Base-by-base conservation (phyloP, 176 grass and related monocot species). In the Oryza glumipatula region DNA sequence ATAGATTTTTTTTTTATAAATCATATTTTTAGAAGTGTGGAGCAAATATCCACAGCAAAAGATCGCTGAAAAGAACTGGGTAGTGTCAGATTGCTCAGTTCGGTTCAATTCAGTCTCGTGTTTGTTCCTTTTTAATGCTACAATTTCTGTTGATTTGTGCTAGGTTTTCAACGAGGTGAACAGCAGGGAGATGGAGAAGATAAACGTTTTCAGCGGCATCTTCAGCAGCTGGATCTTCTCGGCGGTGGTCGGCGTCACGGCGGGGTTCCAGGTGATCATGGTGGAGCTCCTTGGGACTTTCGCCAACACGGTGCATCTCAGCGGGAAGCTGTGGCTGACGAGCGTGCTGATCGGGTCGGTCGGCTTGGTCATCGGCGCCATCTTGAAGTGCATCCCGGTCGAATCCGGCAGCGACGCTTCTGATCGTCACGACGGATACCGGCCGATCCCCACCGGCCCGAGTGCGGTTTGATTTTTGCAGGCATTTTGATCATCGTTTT, bases 121-220 rank as follows among this genome's bases (percentile, higher is more conserved):
- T 28, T 28, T 28, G 26, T 28, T 28, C 26, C 26, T 28, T 28
- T 1, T 28, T 28, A 28, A 28, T 28, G 26, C 1, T 36, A 70
- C 15, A 47, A 9, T 32, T 28, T 51, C 1, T 43, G 14, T 47
- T 9, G 12, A 36, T 3, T 8, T 8, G 48, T 14, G 45, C 7
- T 85, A 98, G 95, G 91, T 98, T 9, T 98, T 98, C 82, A 98
- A 98, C 73, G 95, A 98, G 88, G 92, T 98, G 43, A 98, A 94
- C 87, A 95, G 90, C 58, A 56, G 95, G 51, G 93, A 98, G 65
- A 98, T 95, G 89, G 95, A 98, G 87, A 93, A 98, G 91, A 93
- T 93, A 38, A 93, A 98, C 19, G 91, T 98, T 3, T 94, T 98
- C 74, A 72, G 78, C 15, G 92, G 95, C 52, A 95, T 98, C 2